Percentiles rank a stretch among this genome's conserved stretches.
Evolutionary conservation across 768 basidiomycete genomes (phyloP).

Genomic region (Mycena polygramma): DNA sequence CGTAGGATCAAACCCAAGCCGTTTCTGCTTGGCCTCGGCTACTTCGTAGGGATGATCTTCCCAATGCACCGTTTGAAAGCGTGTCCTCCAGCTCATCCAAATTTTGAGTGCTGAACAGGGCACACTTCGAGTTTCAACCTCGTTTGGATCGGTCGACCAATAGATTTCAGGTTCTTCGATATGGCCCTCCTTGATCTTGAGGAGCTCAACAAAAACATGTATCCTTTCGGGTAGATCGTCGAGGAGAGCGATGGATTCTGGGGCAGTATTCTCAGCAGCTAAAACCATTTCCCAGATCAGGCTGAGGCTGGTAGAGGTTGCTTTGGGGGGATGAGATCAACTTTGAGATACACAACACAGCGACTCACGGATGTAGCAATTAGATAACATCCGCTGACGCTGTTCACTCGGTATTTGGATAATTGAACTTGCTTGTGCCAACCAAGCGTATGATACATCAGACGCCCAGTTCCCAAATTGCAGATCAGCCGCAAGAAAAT

Average conservation of each 20-base stretch:
- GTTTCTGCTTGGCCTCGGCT: neutral
- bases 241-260: neutral
- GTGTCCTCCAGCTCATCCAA: neutral
- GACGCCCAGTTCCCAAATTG: neutral
- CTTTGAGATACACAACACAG: no score
- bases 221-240: neutral
- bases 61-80: neutral
- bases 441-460: neutral
- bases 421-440: neutral
- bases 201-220: slow-evolving; percentile 7
- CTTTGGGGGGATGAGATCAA: no score
- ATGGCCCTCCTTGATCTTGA: neutral
- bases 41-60: slow-evolving; percentile 12
- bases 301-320: neutral
- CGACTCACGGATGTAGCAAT: slow-evolving; percentile 1
- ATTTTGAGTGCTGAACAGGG: neutral
- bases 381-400: neutral
- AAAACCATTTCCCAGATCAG: neutral
- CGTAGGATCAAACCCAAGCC: neutral
- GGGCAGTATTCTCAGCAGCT: no score
- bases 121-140: neutral
- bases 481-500: neutral
- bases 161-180: neutral
- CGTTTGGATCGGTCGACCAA: neutral
- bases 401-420: neutral